A percentile compares a stretch with the other conserved stretches of the same genome.
These are phyloP conservation scores for Breviolum minutum DNA, from an alignment of 73 alveolate genomes.

Conservation along the genomic window DNA sequence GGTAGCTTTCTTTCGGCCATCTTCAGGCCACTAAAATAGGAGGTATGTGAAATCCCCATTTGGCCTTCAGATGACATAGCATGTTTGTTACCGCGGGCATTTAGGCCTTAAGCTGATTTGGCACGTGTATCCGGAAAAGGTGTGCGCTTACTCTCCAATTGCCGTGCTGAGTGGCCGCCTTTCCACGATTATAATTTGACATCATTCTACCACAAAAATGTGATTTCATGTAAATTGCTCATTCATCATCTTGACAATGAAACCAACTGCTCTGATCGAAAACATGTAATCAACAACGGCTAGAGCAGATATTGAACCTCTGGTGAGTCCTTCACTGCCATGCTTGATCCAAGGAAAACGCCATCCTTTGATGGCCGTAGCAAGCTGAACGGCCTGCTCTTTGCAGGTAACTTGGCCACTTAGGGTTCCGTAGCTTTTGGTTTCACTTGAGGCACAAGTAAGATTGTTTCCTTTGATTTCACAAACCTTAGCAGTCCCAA, in stretches of 20 bases:
- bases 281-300: too few species aligned
- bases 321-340: too few species aligned
- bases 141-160: too few species aligned
- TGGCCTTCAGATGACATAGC: background rate
- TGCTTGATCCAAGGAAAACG: conserved; percentile 22
- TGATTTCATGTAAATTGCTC: background rate
- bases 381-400: conserved; percentile 69
- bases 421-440: too few species aligned
- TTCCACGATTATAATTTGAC: background rate
- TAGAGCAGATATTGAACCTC: too few species aligned
- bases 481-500: too few species aligned
- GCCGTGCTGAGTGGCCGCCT: too few species aligned
- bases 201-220: background rate
- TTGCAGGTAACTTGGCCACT: conserved; percentile 22
- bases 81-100: background rate
- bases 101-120: conserved; percentile 18
- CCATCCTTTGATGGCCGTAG: conserved; percentile 79
- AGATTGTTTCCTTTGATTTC: too few species aligned
- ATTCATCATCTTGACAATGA: too few species aligned
- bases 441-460: too few species aligned
- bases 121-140: background rate
- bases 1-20: background rate
- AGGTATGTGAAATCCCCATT: background rate
- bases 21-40: background rate
- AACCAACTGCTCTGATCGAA: background rate